phyloP scores from a whole-genome alignment of 768 basidiomycete species.

The Calvatia gigantea region DNA sequence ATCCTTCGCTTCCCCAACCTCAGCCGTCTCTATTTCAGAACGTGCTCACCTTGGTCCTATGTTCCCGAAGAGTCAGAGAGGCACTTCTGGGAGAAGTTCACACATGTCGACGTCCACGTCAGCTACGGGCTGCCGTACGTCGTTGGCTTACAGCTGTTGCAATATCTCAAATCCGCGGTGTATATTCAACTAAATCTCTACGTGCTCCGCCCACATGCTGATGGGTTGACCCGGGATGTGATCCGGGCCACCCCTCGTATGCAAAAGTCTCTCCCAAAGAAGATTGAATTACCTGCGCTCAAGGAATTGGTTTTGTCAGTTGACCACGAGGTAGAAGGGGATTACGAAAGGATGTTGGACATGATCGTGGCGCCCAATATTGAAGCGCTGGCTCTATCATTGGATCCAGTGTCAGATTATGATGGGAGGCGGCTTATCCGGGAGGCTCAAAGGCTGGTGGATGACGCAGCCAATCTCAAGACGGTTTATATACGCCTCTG shows the following conservation, averaged over 20 bases:
- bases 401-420: background rate
- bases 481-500: background rate
- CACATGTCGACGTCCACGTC: background rate
- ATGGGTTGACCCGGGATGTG: background rate
- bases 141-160: background rate
- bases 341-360: background rate
- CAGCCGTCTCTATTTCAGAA: background rate
- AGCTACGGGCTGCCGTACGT: constrained; percentile 1
- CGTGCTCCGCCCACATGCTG: background rate
- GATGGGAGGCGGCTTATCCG: background rate
- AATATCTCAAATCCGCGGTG: background rate
- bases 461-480: background rate
- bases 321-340: background rate
- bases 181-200: background rate
- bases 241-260: background rate
- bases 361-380: background rate
- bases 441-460: background rate
- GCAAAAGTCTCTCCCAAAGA: background rate
- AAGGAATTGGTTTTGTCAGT: background rate
- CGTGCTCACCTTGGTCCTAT: background rate
- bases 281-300: background rate
- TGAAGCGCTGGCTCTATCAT: background rate
- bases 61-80: background rate
- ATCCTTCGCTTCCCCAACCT: background rate
- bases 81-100: background rate